These are phyloP conservation scores for Leptographium lundbergii DNA, from an alignment of 2,329 filamentous ascomycete species.

Conservation along the genomic window DNA sequence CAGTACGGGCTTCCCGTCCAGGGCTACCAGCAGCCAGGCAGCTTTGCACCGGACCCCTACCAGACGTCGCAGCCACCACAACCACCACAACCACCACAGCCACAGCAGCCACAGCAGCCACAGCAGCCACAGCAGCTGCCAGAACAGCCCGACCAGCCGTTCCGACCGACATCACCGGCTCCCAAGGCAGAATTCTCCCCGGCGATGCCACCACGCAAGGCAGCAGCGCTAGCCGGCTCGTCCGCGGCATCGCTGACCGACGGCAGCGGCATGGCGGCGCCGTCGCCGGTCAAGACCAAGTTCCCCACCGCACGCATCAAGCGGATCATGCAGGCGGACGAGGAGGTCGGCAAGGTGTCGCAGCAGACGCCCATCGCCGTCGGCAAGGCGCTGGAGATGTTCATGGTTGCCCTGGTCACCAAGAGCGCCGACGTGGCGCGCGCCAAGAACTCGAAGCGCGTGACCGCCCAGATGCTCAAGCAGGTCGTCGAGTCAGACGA, in stretches of 20 bases:
- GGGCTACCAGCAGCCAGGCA: conserved; percentile 1
- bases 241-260: neutral
- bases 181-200: neutral
- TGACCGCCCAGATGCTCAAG: conserved; percentile 85
- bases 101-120: conserved; percentile 10
- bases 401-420: conserved; percentile 89
- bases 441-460: conserved; percentile 73
- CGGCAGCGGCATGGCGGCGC: conserved; percentile 28
- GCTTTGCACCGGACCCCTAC: neutral
- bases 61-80: neutral
- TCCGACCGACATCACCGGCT: neutral
- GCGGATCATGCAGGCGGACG: conserved; percentile 97
- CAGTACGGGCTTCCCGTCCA: conserved; percentile 3
- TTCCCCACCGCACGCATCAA: conserved; percentile 97
- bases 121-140: conserved; percentile 5
- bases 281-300: conserved; percentile 76
- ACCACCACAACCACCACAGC: too few species aligned
- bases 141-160: conserved; percentile 8
- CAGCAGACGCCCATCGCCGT: conserved; percentile 96
- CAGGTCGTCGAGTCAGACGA: conserved; percentile 77
- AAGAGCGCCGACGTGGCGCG: conserved; percentile 78
- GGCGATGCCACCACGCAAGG: conserved; percentile 10
- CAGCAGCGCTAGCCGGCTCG: neutral
- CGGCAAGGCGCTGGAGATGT: conserved; percentile 88
- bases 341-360: conserved; percentile 95